These are phyloP conservation scores for Metschnikowia reukaufii DNA, from an alignment of 805 yeast species.

Conservation along the genomic window DNA sequence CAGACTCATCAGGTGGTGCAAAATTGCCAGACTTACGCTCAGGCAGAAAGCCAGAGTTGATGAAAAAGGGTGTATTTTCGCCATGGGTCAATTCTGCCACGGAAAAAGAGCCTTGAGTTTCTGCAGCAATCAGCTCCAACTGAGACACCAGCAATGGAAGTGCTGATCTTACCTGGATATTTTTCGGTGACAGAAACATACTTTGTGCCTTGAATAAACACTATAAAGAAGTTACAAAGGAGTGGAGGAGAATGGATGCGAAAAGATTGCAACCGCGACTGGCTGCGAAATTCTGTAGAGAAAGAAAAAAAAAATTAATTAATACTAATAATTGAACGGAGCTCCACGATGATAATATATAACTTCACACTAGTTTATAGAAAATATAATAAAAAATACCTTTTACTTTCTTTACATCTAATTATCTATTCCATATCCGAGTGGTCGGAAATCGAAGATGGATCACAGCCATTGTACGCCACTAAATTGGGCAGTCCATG, in stretches of 20 bases:
- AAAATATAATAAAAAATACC: neutral
- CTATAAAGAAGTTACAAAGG: constrained; percentile 4
- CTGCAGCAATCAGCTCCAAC: constrained; percentile 1
- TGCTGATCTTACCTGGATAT: constrained; percentile 8
- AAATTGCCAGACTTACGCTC: constrained; percentile 1
- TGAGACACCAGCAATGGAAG: constrained; percentile 4
- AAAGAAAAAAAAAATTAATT: neutral
- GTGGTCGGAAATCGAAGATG: constrained; percentile 3
- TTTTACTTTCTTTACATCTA: too few species aligned
- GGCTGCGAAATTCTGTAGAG: constrained; percentile 6
- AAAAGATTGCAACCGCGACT: constrained; percentile 7
- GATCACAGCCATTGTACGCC: constrained; percentile 22
- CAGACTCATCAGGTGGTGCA: constrained; percentile 1
- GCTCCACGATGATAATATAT: too few species aligned
- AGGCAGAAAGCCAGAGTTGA: constrained; percentile 2
- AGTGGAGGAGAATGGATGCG: constrained; percentile 5
- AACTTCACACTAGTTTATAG: too few species aligned
- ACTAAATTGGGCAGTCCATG: constrained; percentile 18
- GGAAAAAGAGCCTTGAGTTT: constrained; percentile 9
- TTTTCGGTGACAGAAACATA: constrained; percentile 12
- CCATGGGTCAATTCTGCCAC: constrained; percentile 11
- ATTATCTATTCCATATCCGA: constrained; percentile 5
- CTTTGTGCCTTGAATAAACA: constrained; percentile 1
- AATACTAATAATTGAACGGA: too few species aligned
- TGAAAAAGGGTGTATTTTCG: constrained; percentile 11